Evolutionary conservation across 371 early-diverging fungal genomes (phyloP).

Genomic region (Capillidium rhysosporum): DNA sequence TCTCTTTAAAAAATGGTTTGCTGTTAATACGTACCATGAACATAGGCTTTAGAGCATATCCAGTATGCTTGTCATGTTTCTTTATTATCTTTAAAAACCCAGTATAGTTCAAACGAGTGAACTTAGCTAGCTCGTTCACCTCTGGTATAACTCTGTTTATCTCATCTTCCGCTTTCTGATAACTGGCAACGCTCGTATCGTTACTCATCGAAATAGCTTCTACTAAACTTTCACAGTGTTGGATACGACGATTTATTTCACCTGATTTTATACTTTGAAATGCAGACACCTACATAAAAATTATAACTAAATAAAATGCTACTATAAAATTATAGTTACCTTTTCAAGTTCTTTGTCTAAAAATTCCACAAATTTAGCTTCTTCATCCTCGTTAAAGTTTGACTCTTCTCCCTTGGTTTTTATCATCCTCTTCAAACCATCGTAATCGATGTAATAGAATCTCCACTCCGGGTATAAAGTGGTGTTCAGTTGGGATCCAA

Average conservation of each 20-base stretch:
- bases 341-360: conserved; percentile 85
- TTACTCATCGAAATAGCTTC: conserved; percentile 34
- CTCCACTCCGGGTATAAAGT: conserved; percentile 44
- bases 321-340: conserved; percentile 17
- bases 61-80: conserved; percentile 84
- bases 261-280: conserved; percentile 80
- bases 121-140: conserved; percentile 86
- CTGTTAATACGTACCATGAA: conserved; percentile 73
- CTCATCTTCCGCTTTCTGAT: conserved; percentile 51
- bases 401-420: conserved; percentile 16
- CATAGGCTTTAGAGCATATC: conserved; percentile 66
- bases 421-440: conserved; percentile 47
- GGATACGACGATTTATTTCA: conserved; percentile 67
- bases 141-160: conserved; percentile 70
- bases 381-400: conserved; percentile 48
- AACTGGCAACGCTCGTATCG: conserved; percentile 34
- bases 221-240: conserved; percentile 35
- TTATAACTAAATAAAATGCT: not conserved
- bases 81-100: conserved; percentile 95
- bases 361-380: conserved; percentile 67
- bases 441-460: conserved; percentile 67
- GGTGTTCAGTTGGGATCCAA: conserved; percentile 43
- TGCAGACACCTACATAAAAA: conserved; percentile 34
- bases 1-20: conserved; percentile 79
- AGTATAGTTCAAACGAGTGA: conserved; percentile 85